phyloP scores from a whole-genome alignment of 129 eudicot species.

The Solidago caesia region DNA sequence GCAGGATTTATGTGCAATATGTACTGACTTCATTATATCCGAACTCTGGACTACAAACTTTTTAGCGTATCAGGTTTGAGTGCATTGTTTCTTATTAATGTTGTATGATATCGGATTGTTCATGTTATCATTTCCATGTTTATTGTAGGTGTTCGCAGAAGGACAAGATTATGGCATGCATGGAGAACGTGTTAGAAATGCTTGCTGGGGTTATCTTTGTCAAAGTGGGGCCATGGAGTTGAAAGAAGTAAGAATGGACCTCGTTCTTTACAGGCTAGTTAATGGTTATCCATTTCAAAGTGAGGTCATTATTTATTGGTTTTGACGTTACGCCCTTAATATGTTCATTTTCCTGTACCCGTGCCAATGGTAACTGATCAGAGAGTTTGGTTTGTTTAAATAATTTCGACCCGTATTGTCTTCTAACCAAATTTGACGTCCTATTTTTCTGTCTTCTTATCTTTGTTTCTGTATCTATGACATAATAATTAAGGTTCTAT shows the following conservation, averaged over 20 bases:
- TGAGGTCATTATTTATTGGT: background rate
- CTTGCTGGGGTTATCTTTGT: constrained; percentile 99
- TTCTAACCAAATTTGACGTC: constrained; percentile 6
- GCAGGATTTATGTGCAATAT: constrained; percentile 95
- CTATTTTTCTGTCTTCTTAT: background rate
- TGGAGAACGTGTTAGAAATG: constrained; percentile 98
- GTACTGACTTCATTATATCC: constrained; percentile 94
- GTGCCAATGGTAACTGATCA: constrained; percentile 7
- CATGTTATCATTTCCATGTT: constrained; percentile 25
- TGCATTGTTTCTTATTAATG: constrained; percentile 9
- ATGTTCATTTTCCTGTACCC: constrained; percentile 10
- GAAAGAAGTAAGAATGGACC: constrained; percentile 64
- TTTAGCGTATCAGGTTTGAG: constrained; percentile 81
- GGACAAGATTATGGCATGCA: constrained; percentile 94
- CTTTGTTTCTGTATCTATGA: constrained; percentile 1
- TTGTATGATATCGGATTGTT: background rate
- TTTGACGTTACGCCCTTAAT: background rate
- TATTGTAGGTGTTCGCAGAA: constrained; percentile 80
- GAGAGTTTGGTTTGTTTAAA: constrained; percentile 2
- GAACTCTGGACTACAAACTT: constrained; percentile 98
- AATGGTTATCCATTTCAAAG: background rate
- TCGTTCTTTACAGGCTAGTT: constrained; percentile 8
- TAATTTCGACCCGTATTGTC: constrained; percentile 6
- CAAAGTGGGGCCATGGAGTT: constrained; percentile 94
- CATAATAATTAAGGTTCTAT: background rate